phyloP scores from a whole-genome alignment of 495 filamentous ascomycete genomes.

The Penicillium arizonense region DNA sequence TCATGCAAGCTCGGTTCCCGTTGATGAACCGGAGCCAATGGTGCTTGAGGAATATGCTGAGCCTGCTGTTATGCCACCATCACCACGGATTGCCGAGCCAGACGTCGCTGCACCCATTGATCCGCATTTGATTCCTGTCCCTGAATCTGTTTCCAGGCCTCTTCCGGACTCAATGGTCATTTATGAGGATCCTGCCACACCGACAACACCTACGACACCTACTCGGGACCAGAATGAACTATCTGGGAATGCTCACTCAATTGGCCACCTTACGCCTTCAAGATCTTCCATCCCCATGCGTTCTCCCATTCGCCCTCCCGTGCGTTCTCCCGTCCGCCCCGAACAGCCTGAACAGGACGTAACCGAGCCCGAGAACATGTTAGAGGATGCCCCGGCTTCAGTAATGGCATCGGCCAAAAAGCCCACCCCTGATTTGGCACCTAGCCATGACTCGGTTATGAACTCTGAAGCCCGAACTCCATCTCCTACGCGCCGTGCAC shows the following conservation, averaged over 20 bases:
- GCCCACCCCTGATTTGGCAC: constrained; percentile 11
- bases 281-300: constrained; percentile 8
- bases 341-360: background rate
- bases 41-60: constrained; percentile 13
- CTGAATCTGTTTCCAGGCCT: constrained; percentile 11
- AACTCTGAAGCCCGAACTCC: constrained; percentile 12
- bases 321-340: background rate
- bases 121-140: background rate
- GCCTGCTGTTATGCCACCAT: background rate
- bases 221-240: background rate
- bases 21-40: constrained; percentile 14
- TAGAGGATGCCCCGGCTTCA: background rate
- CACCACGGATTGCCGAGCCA: constrained; percentile 3
- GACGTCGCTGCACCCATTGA: constrained; percentile 3
- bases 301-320: background rate
- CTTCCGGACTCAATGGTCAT: constrained; percentile 33
- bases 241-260: constrained; percentile 3
- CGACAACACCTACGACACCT: constrained; percentile 6
- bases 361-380: background rate
- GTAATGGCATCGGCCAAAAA: constrained; percentile 8
- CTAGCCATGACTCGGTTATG: constrained; percentile 5
- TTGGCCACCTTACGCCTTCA: constrained; percentile 9
- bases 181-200: constrained; percentile 43
- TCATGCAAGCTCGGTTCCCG: constrained; percentile 6
- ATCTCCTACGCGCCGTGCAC: constrained; percentile 19